Base-by-base conservation (phyloP, 2,329 filamentous ascomycete genomes). In the Aspergillus costaricaensis region DNA sequence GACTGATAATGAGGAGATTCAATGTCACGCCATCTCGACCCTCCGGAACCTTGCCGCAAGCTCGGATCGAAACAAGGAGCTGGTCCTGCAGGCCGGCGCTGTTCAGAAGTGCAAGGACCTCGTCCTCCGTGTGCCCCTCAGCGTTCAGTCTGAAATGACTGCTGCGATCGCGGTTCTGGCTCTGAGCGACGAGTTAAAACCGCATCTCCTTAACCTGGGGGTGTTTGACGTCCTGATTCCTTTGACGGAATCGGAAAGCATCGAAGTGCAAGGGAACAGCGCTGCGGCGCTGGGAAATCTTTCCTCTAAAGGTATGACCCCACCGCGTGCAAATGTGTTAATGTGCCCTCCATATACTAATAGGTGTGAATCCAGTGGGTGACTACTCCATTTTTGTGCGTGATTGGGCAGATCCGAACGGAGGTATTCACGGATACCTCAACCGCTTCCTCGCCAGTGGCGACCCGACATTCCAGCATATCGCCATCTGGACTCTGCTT, bases 91-190 rank as follows among this genome's bases (percentile, higher is more conserved):
- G 77, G 95, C 95, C 36, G 95, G 95, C 23, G 95, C 95, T 2
- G 95, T 99, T 41, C 92, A 98, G 74, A 98, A 98, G 77, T 99
- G 95, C 87, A 98, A 97, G 79, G 92, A 98, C 73, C 84, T 99
- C 55, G 93, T 99, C 23, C 82, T 99, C 17, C 89, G 96, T 58
- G 95, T 98, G 2, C 92, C 95, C 0, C 85, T 98, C 52, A 94
- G 91, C 41, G 95, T 99, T 2, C 95, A 99, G 75, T 97, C 93
- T 2, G 95, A 99, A 77, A 99, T 99, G 95, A 99, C 95, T 4
- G 95, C 95, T n/a, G 95, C 95, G 1, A 97, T 99, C 77, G 95
- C 95, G 39, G 95, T 99, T 14, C 84, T 99, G 65, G 95, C 95
- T 17, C 81, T 99, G 55, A 97, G 94, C 69, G 95, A 99, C 70